These are phyloP conservation scores for Hsuehochloa calcarea DNA, from an alignment of 176 grass and related monocot genomes.

Conservation along the genomic window DNA sequence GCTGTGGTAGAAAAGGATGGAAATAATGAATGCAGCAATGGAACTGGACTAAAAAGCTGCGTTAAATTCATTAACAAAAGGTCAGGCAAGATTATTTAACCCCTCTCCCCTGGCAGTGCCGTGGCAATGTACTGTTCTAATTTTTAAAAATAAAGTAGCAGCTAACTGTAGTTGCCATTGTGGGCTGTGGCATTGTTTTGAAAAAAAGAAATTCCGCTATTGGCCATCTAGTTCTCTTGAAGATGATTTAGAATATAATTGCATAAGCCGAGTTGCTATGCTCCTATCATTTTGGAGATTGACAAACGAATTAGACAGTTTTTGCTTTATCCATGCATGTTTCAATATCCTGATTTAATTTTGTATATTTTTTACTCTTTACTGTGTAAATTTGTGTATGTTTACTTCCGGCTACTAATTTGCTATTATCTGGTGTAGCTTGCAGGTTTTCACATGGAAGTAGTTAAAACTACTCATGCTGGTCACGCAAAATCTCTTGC, in stretches of 20 bases:
- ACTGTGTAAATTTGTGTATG: background rate
- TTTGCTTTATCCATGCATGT: background rate
- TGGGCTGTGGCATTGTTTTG: background rate
- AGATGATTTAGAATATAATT: constrained; percentile 5
- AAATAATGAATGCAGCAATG: background rate
- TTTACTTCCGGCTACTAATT: constrained; percentile 11
- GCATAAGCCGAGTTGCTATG: background rate
- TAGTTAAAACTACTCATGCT: constrained; percentile 89
- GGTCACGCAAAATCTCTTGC: constrained; percentile 89
- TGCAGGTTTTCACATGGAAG: constrained; percentile 96
- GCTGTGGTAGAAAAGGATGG: background rate
- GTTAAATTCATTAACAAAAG: background rate
- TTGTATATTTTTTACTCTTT: background rate
- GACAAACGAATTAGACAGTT: background rate
- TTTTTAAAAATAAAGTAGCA: background rate
- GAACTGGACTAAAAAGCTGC: background rate
- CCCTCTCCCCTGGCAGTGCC: background rate
- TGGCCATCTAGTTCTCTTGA: background rate
- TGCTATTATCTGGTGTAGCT: constrained; percentile 52
- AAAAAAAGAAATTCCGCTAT: background rate
- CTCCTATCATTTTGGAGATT: background rate
- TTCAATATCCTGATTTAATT: background rate
- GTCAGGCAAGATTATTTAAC: background rate
- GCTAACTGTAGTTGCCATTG: background rate
- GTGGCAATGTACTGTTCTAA: background rate